Base-by-base conservation (phyloP, 768 basidiomycete genomes). In the Naematelia encephala region DNA sequence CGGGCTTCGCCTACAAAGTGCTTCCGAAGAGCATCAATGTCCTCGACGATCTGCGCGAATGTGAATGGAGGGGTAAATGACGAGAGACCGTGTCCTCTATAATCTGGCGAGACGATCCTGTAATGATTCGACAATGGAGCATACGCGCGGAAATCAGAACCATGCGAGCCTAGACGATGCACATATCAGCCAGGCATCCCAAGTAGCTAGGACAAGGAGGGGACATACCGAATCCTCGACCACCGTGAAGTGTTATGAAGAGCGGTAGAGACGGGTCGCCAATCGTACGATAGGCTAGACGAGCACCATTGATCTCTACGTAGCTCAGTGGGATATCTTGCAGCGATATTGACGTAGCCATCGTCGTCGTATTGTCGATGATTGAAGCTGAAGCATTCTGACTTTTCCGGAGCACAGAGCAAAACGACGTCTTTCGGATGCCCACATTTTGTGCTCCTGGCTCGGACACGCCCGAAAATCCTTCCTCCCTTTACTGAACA, bases 151-250 rank as follows among this genome's bases (percentile, higher is more conserved):
- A 60, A 60, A 43, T 64, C 59, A 8, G 51, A 60, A 12, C 39
- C 52, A 48, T 65, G 63, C 5, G 63, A 64, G 45, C 63, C 63
- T 64, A 34, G n/a, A n/a, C n/a, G n/a, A n/a, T n/a, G n/a, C n/a
- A n/a, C n/a, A n/a, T n/a, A n/a, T n/a, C n/a, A n/a, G n/a, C n/a
- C n/a, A n/a, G n/a, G n/a, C n/a, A n/a, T n/a, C n/a, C n/a, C n/a
- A n/a, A n/a, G n/a, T 5, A 50, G 21, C n/a, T n/a, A 8, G n/a
- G 4, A 8, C 4, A 51, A 16, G 48, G 4, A 1, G 25, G 14
- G 25, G 5, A 56, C 63, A 47, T 28, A 58, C 63, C 63, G 14
- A 65, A 61, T 3, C 63, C 63, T 28, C 63, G 21, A 27, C 63
- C 63, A 2, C 63, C 63, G 53, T 65, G 63, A 11, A 65, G 50